Evolutionary conservation across 192 early-diverging fungal genomes (phyloP).

Genomic region (Backusella circina): DNA sequence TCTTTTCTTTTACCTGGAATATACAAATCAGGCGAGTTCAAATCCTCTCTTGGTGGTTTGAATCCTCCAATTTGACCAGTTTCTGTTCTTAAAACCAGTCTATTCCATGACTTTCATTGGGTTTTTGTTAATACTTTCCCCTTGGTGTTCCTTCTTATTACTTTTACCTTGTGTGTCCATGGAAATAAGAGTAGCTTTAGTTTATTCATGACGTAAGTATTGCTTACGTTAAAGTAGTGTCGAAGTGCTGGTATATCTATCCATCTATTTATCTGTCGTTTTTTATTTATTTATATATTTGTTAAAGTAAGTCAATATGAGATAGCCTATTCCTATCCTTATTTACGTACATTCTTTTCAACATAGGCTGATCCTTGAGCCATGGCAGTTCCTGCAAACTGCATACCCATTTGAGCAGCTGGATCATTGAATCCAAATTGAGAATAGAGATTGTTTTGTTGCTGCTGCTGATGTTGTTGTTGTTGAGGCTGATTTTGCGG

Average conservation of each 20-base stretch:
- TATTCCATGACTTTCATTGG: slow-evolving; percentile 64
- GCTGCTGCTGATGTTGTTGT: slow-evolving; percentile 7
- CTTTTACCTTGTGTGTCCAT: slow-evolving; percentile 73
- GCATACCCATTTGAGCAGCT: slow-evolving; percentile 90
- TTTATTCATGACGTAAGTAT: slow-evolving; percentile 90
- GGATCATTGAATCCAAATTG: slow-evolving; percentile 61
- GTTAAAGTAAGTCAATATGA: background rate
- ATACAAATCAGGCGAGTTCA: slow-evolving; percentile 95
- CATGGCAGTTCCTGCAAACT: slow-evolving; percentile 84
- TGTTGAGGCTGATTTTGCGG: slow-evolving; percentile 8
- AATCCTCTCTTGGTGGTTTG: slow-evolving; percentile 83
- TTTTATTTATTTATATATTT: background rate
- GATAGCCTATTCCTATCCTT: too few species aligned
- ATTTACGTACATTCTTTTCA: slow-evolving; percentile 80
- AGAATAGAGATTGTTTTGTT: slow-evolving; percentile 35
- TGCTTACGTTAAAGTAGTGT: slow-evolving; percentile 95
- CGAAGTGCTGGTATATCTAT: slow-evolving; percentile 83
- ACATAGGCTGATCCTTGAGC: slow-evolving; percentile 81
- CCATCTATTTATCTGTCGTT: slow-evolving; percentile 67
- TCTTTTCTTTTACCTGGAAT: slow-evolving; percentile 64
- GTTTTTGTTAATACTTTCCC: background rate
- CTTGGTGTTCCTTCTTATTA: background rate
- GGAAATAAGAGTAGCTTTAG: slow-evolving; percentile 84
- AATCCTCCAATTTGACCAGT: slow-evolving; percentile 76
- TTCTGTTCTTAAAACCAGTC: slow-evolving; percentile 70